phyloP scores from a whole-genome alignment of 768 basidiomycete genomes.

The Coprinopsis sp. region DNA sequence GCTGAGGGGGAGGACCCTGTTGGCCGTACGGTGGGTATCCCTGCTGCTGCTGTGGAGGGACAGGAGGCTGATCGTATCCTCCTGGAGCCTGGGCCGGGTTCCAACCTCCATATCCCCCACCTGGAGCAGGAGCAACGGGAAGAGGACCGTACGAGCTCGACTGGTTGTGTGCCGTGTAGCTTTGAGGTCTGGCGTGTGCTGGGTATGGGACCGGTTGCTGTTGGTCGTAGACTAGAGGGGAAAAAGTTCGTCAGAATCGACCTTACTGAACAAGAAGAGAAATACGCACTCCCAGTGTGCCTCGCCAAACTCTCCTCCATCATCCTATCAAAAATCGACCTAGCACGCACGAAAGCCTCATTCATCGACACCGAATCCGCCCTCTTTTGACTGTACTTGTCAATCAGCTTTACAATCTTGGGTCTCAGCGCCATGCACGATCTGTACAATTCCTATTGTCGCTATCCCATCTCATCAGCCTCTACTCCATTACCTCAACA shows the following conservation, averaged over 20 bases:
- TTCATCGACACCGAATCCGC: conserved; percentile 95
- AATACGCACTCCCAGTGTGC: conserved; percentile 54
- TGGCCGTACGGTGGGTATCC: neutral
- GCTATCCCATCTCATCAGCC: too few relatives aligned
- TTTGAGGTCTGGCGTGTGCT: conserved; percentile 9
- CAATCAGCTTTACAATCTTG: too few relatives aligned
- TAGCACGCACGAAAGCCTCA: conserved; percentile 85
- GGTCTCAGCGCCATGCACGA: too few relatives aligned
- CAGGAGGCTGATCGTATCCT: conserved; percentile 6
- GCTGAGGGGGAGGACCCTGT: too few relatives aligned
- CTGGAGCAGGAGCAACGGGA: conserved; percentile 10
- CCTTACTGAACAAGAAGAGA: neutral
- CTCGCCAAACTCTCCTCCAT: conserved; percentile 86
- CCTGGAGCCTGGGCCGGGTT: conserved; percentile 9
- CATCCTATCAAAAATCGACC: conserved; percentile 88
- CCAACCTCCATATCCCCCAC: neutral
- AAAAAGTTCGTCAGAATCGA: conserved; percentile 9
- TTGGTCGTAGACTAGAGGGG: conserved; percentile 52
- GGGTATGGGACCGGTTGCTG: conserved; percentile 20
- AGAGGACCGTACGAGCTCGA: too few relatives aligned
- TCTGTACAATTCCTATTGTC: too few relatives aligned
- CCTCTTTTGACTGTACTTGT: too few relatives aligned
- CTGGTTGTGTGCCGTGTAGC: conserved; percentile 28
- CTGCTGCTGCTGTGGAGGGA: neutral
- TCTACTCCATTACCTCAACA: too few relatives aligned